Evolutionary conservation across 2,329 filamentous ascomycete species (phyloP).

Genomic region (Penicillium brasilianum): DNA sequence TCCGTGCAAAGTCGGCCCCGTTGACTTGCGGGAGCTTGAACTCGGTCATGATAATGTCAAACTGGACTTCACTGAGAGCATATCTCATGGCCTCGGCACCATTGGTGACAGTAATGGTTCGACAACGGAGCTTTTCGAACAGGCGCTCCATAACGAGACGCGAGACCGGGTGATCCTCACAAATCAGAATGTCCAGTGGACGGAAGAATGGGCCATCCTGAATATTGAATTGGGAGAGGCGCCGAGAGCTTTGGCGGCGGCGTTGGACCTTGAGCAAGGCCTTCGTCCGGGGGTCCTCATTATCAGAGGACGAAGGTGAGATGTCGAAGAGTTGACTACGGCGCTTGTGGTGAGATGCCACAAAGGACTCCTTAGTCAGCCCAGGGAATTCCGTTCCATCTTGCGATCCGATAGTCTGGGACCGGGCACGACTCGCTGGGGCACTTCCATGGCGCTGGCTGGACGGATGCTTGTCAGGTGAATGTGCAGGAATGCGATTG

Average conservation of each 20-base stretch:
- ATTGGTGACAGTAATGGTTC: slow-evolving; percentile 88
- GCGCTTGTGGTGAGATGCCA: slow-evolving; percentile 78
- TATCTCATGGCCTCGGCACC: slow-evolving; percentile 91
- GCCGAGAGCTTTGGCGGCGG: slow-evolving; percentile 90
- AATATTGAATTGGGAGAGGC: slow-evolving; percentile 88
- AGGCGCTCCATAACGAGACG: slow-evolving; percentile 99
- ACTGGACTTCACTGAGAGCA: slow-evolving; percentile 96
- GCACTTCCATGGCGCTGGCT: slow-evolving; percentile 68
- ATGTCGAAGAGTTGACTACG: slow-evolving; percentile 95
- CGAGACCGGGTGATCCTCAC: slow-evolving; percentile 96
- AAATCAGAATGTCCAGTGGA: slow-evolving; percentile 91
- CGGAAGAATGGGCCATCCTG: slow-evolving; percentile 85
- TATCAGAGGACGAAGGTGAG: slow-evolving; percentile 96
- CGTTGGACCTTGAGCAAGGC: slow-evolving; percentile 89
- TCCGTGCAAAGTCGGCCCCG: slow-evolving; percentile 91
- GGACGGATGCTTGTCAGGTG: slow-evolving; percentile 66
- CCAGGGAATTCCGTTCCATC: slow-evolving; percentile 76
- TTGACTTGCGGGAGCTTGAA: slow-evolving; percentile 95
- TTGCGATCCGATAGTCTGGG: slow-evolving; percentile 91
- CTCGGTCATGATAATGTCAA: slow-evolving; percentile 98
- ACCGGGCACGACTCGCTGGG: slow-evolving; percentile 74
- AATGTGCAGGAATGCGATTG: slow-evolving; percentile 47
- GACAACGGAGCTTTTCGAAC: slow-evolving; percentile 90
- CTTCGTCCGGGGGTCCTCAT: slow-evolving; percentile 90
- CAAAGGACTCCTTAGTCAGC: slow-evolving; percentile 65